These are phyloP conservation scores for Chlorella variabilis DNA, from an alignment of 163 green algal genomes.

Conservation along the genomic window DNA sequence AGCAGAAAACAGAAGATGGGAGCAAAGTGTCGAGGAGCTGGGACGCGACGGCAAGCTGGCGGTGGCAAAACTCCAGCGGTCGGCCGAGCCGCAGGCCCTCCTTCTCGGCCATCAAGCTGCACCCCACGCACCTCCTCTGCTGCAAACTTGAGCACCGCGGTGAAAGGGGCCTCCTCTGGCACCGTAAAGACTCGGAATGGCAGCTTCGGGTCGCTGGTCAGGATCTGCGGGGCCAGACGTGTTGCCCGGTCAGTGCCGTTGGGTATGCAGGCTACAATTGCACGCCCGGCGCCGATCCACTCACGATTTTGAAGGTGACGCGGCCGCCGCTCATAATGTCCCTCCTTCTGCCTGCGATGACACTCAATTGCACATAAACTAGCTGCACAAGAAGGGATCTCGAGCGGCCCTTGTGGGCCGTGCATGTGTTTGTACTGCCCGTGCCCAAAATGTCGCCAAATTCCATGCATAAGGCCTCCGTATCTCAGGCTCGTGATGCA, in stretches of 20 bases:
- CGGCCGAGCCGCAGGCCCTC: no score
- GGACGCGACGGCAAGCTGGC: no score
- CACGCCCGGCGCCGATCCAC: no score
- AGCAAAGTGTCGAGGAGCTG: not conserved
- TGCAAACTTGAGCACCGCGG: slow-evolving; percentile 96
- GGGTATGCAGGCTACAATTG: not conserved
- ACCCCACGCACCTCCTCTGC: slow-evolving; percentile 86
- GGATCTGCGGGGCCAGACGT: slow-evolving; percentile 62
- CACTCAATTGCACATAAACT: not conserved
- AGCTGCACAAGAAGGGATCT: no score
- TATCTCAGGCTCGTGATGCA: no score
- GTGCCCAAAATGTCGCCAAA: not conserved
- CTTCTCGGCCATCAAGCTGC: not conserved
- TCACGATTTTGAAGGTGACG: not conserved
- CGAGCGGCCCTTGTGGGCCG: no score
- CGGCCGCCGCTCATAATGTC: no score
- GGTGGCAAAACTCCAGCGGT: no score
- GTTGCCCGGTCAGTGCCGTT: not conserved
- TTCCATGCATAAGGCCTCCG: no score
- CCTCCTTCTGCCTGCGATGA: not conserved
- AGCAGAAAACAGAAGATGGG: not conserved
- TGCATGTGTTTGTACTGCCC: no score
- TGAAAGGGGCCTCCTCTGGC: slow-evolving; percentile 95
- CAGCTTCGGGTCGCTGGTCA: slow-evolving; percentile 97
- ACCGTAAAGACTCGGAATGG: slow-evolving; percentile 93